These are phyloP conservation scores for Solanum hybrid DNA, from an alignment of 305 asterid genomes.

Conservation along the genomic window DNA sequence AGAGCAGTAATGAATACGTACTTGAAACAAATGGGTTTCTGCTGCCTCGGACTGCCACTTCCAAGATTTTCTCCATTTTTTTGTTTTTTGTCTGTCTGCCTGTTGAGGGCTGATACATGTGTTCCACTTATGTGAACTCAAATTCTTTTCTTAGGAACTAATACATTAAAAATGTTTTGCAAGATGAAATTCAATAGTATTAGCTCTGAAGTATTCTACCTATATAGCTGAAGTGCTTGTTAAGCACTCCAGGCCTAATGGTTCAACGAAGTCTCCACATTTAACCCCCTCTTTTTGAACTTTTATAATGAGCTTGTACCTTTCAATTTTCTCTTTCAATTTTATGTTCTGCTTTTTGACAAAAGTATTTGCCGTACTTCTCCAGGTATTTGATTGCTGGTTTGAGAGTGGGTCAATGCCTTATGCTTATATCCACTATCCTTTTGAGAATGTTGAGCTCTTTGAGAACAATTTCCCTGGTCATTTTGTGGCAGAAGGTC, in stretches of 20 bases:
- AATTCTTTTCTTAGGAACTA: background rate
- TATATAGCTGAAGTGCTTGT: background rate
- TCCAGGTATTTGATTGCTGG: conserved; percentile 88
- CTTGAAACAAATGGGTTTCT: background rate
- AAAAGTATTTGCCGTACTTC: background rate
- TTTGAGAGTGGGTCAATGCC: conserved; percentile 99
- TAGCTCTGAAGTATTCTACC: background rate
- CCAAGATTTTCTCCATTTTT: background rate
- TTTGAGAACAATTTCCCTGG: conserved; percentile 94
- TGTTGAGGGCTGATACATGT: background rate
- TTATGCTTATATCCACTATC: conserved; percentile 92
- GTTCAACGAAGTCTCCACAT: background rate
- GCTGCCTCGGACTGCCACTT: background rate
- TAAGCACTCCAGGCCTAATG: background rate
- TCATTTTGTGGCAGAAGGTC: conserved; percentile 97
- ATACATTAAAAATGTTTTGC: background rate
- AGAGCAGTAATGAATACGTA: background rate
- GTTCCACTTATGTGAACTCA: background rate
- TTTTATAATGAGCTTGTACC: background rate
- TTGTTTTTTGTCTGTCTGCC: background rate
- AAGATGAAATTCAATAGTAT: background rate
- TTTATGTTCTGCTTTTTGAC: background rate
- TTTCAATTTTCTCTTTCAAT: background rate
- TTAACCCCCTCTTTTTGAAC: background rate
- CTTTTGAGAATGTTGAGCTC: conserved; percentile 81